phyloP scores from a whole-genome alignment of 2,329 filamentous ascomycete species.

The Corniculantispora saksenae region DNA sequence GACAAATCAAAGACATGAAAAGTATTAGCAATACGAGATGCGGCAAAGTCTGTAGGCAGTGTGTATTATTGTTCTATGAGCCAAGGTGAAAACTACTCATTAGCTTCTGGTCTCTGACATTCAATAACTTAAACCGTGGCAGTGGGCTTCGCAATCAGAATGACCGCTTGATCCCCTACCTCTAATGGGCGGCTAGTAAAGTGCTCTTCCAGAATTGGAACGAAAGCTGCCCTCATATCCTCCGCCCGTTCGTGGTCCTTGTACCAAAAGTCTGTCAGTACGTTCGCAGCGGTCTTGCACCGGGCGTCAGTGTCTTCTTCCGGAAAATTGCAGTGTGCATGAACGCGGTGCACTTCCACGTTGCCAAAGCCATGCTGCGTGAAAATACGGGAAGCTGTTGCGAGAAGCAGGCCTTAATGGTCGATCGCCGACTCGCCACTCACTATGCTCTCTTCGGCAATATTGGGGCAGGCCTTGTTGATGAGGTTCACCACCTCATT shows the following conservation, averaged over 20 bases:
- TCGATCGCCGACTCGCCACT: neutral
- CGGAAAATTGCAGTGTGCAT: conserved; percentile 8
- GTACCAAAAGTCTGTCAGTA: conserved; percentile 15
- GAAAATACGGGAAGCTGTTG: conserved; percentile 7
- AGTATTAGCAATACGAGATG: too few relatives aligned
- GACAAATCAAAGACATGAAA: too few relatives aligned
- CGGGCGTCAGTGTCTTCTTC: conserved; percentile 7
- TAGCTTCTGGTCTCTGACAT: too few relatives aligned
- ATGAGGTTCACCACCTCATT: conserved; percentile 16
- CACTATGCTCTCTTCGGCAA: neutral
- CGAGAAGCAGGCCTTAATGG: neutral
- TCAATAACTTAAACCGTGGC: neutral
- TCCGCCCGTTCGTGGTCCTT: conserved; percentile 2
- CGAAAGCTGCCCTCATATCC: conserved; percentile 11
- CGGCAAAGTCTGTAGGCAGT: too few relatives aligned
- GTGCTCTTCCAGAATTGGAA: conserved; percentile 9
- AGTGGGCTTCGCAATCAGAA: conserved; percentile 4
- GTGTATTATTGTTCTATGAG: neutral
- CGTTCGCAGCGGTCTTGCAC: conserved; percentile 9
- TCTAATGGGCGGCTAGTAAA: conserved; percentile 5
- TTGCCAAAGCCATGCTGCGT: conserved; percentile 1
- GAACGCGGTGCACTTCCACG: neutral
- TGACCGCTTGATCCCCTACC: conserved; percentile 12
- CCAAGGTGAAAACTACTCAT: too few relatives aligned
- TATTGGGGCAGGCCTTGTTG: conserved; percentile 9